Conservation (phyloP, 805 yeast species). For the Maudiozyma pseudohumilis region DNA sequence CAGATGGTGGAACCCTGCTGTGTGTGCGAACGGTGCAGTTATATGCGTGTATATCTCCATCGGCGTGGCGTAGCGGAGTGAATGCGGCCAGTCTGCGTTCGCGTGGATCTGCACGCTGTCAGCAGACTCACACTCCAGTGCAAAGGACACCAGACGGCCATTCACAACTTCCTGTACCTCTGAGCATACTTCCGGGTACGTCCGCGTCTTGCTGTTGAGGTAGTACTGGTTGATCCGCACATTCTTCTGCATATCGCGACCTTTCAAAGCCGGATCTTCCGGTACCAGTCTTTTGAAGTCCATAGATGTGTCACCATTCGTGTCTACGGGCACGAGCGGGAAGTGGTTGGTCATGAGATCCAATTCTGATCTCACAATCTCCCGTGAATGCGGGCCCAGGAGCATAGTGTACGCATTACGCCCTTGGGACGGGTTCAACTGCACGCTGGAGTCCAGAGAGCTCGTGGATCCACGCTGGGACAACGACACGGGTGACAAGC, state of each 20-base stretch:
- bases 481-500: not conserved
- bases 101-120: slow-evolving; percentile 12
- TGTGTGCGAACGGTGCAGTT: slow-evolving; percentile 71
- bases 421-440: slow-evolving; percentile 14
- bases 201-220: slow-evolving; percentile 39
- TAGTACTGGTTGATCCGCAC: slow-evolving; percentile 51
- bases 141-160: slow-evolving; percentile 14
- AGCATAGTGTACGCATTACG: slow-evolving; percentile 19
- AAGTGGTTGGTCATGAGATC: slow-evolving; percentile 24
- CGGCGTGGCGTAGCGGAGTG: slow-evolving; percentile 45
- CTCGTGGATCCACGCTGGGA: not conserved
- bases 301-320: slow-evolving; percentile 8
- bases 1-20: slow-evolving; percentile 80
- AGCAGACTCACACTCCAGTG: slow-evolving; percentile 20
- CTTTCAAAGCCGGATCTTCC: slow-evolving; percentile 8
- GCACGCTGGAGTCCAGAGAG: slow-evolving; percentile 7
- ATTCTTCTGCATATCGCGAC: slow-evolving; percentile 8
- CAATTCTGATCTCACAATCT: slow-evolving; percentile 18
- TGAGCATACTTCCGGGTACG: slow-evolving; percentile 51
- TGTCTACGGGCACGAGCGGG: slow-evolving; percentile 24
- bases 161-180: slow-evolving; percentile 1
- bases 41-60: slow-evolving; percentile 74
- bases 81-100: slow-evolving; percentile 27
- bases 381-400: slow-evolving; percentile 22
- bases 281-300: slow-evolving; percentile 18